Percentiles rank a stretch among this genome's conserved stretches.
phyloP scores from a whole-genome alignment of 176 grass and related monocot genomes.

The Tillandsia leiboldiana region DNA sequence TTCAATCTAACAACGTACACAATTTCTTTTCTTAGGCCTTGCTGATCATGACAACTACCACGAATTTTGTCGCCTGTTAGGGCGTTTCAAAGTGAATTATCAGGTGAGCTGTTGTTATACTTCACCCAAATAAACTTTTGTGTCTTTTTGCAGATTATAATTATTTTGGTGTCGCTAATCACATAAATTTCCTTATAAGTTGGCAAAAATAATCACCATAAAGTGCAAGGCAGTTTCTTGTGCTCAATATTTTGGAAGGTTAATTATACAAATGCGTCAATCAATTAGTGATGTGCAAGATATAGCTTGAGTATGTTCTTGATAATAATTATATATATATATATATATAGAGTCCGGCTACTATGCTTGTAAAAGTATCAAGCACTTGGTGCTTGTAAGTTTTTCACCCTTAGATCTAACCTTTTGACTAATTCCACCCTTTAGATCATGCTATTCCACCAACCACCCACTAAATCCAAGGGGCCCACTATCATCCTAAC shows the following conservation, averaged over 20 bases:
- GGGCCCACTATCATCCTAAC: too few species aligned
- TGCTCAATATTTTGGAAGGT: neutral
- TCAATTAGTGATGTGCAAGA: neutral
- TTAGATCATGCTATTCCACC: too few species aligned
- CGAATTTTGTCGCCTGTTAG: constrained; percentile 90
- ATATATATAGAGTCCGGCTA: too few species aligned
- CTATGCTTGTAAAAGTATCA: too few species aligned
- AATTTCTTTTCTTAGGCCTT: constrained; percentile 46
- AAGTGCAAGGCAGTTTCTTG: neutral
- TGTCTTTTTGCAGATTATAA: neutral
- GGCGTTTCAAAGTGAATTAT: constrained; percentile 97
- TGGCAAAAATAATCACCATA: neutral
- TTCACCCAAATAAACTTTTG: neutral
- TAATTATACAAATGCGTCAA: neutral
- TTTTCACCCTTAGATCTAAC: too few species aligned
- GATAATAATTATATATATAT: too few species aligned
- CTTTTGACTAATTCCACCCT: too few species aligned
- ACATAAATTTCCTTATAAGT: neutral
- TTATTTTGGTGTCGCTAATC: neutral
- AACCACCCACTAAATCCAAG: too few species aligned
- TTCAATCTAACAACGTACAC: neutral
- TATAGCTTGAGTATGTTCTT: neutral
- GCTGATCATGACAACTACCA: constrained; percentile 99
- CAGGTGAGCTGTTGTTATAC: constrained; percentile 31
- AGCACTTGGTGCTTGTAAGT: too few species aligned